These are phyloP conservation scores for Cetraspora pellucida DNA, from an alignment of 192 early-diverging fungal genomes.

Conservation along the genomic window DNA sequence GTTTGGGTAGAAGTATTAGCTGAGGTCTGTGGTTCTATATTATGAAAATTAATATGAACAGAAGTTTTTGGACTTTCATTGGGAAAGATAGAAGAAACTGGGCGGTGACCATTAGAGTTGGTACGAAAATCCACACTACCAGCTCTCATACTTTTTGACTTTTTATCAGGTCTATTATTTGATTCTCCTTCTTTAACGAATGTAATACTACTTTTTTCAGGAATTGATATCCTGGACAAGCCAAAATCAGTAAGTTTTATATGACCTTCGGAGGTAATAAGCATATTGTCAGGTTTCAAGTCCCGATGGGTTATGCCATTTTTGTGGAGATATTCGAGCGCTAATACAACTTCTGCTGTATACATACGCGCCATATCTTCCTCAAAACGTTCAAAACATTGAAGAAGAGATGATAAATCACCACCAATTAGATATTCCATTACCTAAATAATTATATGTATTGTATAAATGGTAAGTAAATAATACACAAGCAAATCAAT, in stretches of 20 bases:
- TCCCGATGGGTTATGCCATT: constrained; percentile 91
- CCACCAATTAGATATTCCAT: constrained; percentile 94
- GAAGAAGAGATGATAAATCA: constrained; percentile 76
- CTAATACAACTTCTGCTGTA: constrained; percentile 84
- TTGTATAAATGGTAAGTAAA: too few relatives aligned
- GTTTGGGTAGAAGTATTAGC: background rate
- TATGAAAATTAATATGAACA: constrained; percentile 10
- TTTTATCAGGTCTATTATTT: constrained; percentile 32
- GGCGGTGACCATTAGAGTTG: background rate
- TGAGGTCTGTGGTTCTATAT: background rate
- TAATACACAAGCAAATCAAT: too few relatives aligned
- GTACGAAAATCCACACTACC: constrained; percentile 11
- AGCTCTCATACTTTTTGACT: constrained; percentile 12
- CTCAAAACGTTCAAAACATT: constrained; percentile 78
- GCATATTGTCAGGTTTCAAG: constrained; percentile 81
- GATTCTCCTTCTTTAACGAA: constrained; percentile 30
- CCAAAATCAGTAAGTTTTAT: constrained; percentile 97
- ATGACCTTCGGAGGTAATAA: constrained; percentile 86
- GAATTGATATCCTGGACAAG: constrained; percentile 77
- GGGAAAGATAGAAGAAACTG: constrained; percentile 30
- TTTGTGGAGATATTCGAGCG: constrained; percentile 87
- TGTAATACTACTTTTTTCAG: constrained; percentile 47
- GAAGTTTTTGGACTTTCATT: constrained; percentile 1
- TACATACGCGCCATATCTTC: constrained; percentile 86
- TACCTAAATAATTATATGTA: constrained; percentile 27